phyloP scores from a whole-genome alignment of 23 red algal species.

The Gracilaria caudata region DNA sequence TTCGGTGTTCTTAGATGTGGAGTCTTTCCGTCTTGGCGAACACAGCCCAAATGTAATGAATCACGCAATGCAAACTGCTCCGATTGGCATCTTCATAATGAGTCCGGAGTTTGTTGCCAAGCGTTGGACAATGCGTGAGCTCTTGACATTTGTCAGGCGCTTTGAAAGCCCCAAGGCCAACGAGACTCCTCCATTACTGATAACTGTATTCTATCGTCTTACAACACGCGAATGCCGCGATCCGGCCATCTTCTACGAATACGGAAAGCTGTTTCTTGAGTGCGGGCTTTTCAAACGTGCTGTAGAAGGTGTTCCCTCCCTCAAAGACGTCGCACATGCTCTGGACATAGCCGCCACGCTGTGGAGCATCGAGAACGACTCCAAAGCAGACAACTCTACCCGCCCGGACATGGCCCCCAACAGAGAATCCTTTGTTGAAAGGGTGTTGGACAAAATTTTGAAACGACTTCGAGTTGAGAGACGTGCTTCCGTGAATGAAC shows the following conservation, averaged over 20 bases:
- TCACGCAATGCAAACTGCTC: conserved; percentile 2
- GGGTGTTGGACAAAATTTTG: background rate
- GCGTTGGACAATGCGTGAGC: conserved; percentile 10
- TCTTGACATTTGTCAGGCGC: background rate
- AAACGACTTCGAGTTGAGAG: background rate
- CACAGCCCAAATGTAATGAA: background rate
- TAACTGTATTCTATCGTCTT: conserved; percentile 1
- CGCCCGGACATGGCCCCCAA: background rate
- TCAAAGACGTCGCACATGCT: background rate
- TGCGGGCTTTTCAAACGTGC: background rate
- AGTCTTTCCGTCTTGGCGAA: background rate
- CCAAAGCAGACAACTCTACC: background rate
- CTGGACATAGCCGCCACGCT: background rate
- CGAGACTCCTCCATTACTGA: background rate
- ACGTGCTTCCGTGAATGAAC: background rate
- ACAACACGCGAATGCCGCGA: background rate
- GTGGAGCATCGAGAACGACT: conserved; percentile 6
- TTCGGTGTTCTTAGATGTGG: background rate
- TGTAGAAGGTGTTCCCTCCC: background rate
- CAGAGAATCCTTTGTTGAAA: background rate
- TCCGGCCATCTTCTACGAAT: background rate
- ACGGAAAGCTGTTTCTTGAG: background rate
- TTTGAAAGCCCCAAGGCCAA: background rate
- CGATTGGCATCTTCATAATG: background rate
- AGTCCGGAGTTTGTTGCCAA: conserved; percentile 9